Base-by-base conservation (phyloP, 176 grass and related monocot genomes). In the Oryza nivara region DNA sequence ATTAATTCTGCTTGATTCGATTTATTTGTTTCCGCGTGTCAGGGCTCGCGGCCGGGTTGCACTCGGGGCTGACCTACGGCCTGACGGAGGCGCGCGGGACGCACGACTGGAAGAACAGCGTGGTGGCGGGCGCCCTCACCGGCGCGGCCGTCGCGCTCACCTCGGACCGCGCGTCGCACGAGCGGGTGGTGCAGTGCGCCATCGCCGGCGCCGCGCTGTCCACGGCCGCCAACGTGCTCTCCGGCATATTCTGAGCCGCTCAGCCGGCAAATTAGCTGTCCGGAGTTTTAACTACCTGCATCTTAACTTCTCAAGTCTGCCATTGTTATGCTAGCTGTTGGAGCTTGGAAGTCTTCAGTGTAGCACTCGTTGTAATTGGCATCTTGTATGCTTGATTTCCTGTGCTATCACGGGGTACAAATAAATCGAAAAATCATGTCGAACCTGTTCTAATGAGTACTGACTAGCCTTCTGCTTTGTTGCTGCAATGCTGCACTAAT, bases 61-160 rank as follows among this genome's bases (percentile, higher is more conserved):
- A 95, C 54, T 95, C 96, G 2, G 93, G 93, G 65, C 86, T 98
- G 14, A 98, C 96, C 69, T 95, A 93, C 51, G 93, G 96, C 46
- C 88, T 98, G 1, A 75, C 76, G 48, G 96, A 95, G 83, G 91
- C 91, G 47, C 91, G 96, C 85, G 93, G 96, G 63, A 81, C 93
- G 17, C 96, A 95, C 80, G 89, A 98, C 83, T 98, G 96, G 93
- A 93, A 94, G 85, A 95, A 92, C 85, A 98, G 96, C 80, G 89
- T 71, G 36, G 61, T 98, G 60, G 93, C 91, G 0, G 96, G 96
- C 4, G 93, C 93, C 14, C 17, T 98, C 38, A 93, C 93, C 19
- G 93, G 93, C 32, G 91, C 91, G 15, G 91, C 96, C 0, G 72
- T 95, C 0, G 91, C 91, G 56, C 83, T 98, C 74, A 95, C 93